Percentiles rank a stretch among this genome's conserved stretches.
phyloP scores from a whole-genome alignment of 2,329 filamentous ascomycete genomes.

The Rhinocladiella mackenziei region DNA sequence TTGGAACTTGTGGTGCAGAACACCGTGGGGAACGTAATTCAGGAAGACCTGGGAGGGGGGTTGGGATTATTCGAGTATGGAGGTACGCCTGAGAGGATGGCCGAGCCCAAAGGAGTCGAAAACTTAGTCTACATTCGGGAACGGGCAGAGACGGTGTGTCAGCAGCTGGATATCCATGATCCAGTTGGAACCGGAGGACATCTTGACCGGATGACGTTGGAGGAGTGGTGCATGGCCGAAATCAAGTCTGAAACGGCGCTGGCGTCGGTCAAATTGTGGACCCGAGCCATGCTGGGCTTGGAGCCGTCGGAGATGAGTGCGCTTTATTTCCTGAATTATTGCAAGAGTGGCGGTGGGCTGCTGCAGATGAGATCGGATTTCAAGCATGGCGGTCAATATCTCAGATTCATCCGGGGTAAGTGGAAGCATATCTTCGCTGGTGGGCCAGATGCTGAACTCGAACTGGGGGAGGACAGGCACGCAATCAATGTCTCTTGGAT shows the following conservation, averaged over 20 bases:
- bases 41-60: conserved; percentile 36
- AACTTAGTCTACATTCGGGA: conserved; percentile 37
- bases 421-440: neutral
- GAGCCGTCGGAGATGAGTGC: conserved; percentile 51
- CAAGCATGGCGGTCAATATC: conserved; percentile 51
- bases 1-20: conserved; percentile 49
- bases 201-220: conserved; percentile 40
- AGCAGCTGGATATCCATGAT: conserved; percentile 32
- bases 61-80: conserved; percentile 26
- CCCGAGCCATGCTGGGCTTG: conserved; percentile 49
- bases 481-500: conserved; percentile 39
- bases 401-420: conserved; percentile 35
- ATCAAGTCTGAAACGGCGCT: conserved; percentile 34
- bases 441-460: neutral
- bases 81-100: conserved; percentile 13
- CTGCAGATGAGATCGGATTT: conserved; percentile 52
- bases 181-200: conserved; percentile 21
- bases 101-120: conserved; percentile 18
- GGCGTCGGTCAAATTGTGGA: conserved; percentile 44
- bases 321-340: conserved; percentile 55
- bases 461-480: conserved; percentile 37
- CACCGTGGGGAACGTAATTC: conserved; percentile 43
- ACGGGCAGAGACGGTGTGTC: conserved; percentile 39
- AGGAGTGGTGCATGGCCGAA: conserved; percentile 37
- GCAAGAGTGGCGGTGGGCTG: conserved; percentile 51